phyloP scores from a whole-genome alignment of 2,329 filamentous ascomycete species.

The Nemania sp. region DNA sequence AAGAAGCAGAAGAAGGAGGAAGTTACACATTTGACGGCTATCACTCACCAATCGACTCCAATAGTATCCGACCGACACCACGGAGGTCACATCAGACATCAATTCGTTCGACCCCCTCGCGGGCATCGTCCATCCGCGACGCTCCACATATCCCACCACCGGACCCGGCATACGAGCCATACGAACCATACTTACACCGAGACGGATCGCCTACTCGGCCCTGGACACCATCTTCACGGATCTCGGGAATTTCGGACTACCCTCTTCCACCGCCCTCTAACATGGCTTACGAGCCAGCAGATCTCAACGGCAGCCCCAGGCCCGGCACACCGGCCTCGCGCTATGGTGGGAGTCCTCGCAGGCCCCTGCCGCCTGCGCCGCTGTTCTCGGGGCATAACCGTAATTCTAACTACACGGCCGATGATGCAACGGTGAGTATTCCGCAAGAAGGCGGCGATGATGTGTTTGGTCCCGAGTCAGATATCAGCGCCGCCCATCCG shows the following conservation, averaged over 20 bases:
- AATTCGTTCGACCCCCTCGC: conserved; percentile 50
- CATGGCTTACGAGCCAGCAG: conserved; percentile 79
- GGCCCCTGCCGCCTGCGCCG: conserved; percentile 86
- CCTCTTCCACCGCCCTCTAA: conserved; percentile 70
- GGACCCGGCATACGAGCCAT: conserved; percentile 65
- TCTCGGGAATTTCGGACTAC: conserved; percentile 61
- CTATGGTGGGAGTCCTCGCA: conserved; percentile 84
- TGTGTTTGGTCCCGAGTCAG: conserved; percentile 68
- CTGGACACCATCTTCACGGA: conserved; percentile 57
- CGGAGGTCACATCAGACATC: conserved; percentile 58
- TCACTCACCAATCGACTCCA: conserved; percentile 47
- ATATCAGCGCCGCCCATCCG: conserved; percentile 58
- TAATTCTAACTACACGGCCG: conserved; percentile 58
- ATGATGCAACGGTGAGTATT: conserved; percentile 73
- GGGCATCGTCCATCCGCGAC: conserved; percentile 57
- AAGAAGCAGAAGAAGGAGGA: no score
- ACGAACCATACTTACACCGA: conserved; percentile 56
- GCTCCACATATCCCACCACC: conserved; percentile 63
- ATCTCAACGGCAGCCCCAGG: conserved; percentile 85
- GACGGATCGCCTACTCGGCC: conserved; percentile 59
- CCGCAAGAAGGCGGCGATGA: conserved; percentile 70
- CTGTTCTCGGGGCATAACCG: conserved; percentile 67
- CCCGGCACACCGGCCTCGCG: conserved; percentile 88
- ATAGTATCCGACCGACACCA: conserved; percentile 49
- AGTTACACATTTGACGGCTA: conserved; percentile 34